These are phyloP conservation scores for Drechslerella dactyloides DNA, from an alignment of 2,329 filamentous ascomycete species.

Conservation along the genomic window DNA sequence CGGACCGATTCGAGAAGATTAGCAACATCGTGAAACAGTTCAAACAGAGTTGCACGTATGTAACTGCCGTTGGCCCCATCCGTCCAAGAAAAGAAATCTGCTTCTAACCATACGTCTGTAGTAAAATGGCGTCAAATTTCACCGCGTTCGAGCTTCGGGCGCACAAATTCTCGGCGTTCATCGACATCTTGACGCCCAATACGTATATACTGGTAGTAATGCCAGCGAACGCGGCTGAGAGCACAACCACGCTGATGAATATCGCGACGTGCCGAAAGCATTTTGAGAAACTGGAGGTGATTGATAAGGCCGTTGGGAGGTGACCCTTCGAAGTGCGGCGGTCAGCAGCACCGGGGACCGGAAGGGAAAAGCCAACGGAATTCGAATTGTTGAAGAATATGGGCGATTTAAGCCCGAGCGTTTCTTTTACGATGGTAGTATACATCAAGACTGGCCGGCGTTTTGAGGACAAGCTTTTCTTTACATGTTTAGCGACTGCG, in stretches of 20 bases:
- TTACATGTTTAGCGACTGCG: constrained; percentile 35
- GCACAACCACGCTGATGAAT: constrained; percentile 59
- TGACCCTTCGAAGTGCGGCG: background rate
- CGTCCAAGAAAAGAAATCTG: constrained; percentile 55
- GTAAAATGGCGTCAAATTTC: constrained; percentile 57
- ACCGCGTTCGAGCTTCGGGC: constrained; percentile 56
- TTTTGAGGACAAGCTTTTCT: constrained; percentile 27
- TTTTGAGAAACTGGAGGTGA: constrained; percentile 55
- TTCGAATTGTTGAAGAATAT: background rate
- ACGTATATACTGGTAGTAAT: constrained; percentile 94
- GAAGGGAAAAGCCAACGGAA: background rate
- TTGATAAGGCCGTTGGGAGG: constrained; percentile 49
- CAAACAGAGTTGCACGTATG: constrained; percentile 74
- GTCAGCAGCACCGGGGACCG: background rate
- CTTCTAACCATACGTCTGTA: constrained; percentile 59
- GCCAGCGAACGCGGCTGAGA: constrained; percentile 71
- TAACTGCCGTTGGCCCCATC: constrained; percentile 23
- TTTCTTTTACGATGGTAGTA: constrained; percentile 11
- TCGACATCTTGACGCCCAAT: constrained; percentile 94
- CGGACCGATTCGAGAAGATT: constrained; percentile 91
- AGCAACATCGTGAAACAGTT: constrained; percentile 98
- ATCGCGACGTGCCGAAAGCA: constrained; percentile 53
- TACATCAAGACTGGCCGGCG: constrained; percentile 25
- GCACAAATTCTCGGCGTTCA: constrained; percentile 84
- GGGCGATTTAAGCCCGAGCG: background rate